These are phyloP conservation scores for Abortiporus biennis DNA, from an alignment of 1,284 basidiomycete species.

Conservation along the genomic window DNA sequence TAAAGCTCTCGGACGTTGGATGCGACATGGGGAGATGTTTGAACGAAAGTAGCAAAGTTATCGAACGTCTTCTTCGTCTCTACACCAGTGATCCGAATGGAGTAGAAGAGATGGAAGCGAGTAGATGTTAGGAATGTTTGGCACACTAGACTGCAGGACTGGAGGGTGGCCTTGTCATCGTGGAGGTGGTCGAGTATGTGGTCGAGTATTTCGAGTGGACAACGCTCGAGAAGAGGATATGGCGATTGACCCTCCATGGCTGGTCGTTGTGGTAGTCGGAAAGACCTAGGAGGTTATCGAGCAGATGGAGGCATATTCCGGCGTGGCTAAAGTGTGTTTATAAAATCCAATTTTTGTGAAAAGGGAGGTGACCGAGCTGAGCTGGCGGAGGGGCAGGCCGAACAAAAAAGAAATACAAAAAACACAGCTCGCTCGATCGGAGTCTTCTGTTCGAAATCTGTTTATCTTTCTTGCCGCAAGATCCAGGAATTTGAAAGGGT, in stretches of 20 bases:
- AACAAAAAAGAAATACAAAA: no score
- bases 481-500: no score
- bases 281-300: no score
- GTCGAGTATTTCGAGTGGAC: slow-evolving; percentile 29
- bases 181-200: slow-evolving; percentile 31
- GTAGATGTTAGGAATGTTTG: slow-evolving; percentile 29
- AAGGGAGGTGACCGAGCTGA: no score
- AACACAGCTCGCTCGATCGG: no score
- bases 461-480: no score
- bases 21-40: not conserved
- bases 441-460: no score
- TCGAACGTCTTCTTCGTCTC: not conserved
- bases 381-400: no score
- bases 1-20: not conserved
- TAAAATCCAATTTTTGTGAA: no score
- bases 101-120: slow-evolving; percentile 29
- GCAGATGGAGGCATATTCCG: no score
- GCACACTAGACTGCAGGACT: slow-evolving; percentile 28
- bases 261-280: not conserved
- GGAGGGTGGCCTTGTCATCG: slow-evolving; percentile 23
- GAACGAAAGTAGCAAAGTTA: not conserved
- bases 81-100: slow-evolving; percentile 10
- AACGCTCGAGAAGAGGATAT: not conserved
- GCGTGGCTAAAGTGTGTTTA: no score
- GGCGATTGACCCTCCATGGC: not conserved